A percentile compares a stretch with the other conserved stretches of the same genome.
Conservation (phyloP, 805 yeast species). For the Pichia deserticola region DNA sequence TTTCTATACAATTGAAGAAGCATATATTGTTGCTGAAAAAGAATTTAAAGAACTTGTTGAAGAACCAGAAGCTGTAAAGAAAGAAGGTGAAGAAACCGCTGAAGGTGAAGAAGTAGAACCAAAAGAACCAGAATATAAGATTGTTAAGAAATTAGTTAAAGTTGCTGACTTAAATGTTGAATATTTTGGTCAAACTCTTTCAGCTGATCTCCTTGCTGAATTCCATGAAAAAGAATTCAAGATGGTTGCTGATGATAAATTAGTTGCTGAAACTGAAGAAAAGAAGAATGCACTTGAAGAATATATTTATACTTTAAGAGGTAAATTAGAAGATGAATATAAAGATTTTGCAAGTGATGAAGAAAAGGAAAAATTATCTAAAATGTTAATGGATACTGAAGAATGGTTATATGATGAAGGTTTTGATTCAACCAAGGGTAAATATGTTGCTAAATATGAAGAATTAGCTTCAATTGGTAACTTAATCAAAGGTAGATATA, state of each 20-base stretch:
- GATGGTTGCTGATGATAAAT: constrained; percentile 84
- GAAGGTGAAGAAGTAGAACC: constrained; percentile 35
- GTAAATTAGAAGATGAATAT: constrained; percentile 90
- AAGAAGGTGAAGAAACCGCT: constrained; percentile 24
- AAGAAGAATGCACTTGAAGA: constrained; percentile 97
- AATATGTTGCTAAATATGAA: constrained; percentile 95
- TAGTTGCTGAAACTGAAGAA: constrained; percentile 98
- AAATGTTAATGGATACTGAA: constrained; percentile 76
- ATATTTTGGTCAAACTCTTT: constrained; percentile 55
- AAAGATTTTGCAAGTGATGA: constrained; percentile 81
- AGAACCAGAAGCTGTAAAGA: constrained; percentile 36
- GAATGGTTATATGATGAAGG: constrained; percentile 99
- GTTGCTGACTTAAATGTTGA: constrained; percentile 66
- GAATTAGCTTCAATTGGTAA: constrained; percentile 94
- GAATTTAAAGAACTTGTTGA: constrained; percentile 84
- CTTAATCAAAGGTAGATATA: constrained; percentile 90
- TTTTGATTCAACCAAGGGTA: constrained; percentile 92
- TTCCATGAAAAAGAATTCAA: constrained; percentile 78
- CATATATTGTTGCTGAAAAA: constrained; percentile 90
- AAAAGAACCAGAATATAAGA: constrained; percentile 79
- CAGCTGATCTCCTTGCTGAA: constrained; percentile 46
- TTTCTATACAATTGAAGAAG: constrained; percentile 85
- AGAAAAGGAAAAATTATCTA: constrained; percentile 76
- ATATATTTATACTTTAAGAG: constrained; percentile 95
- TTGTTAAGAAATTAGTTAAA: constrained; percentile 90